These are phyloP conservation scores for Nakaseomyces glabratus DNA, from an alignment of 1,139 yeast species.

Conservation along the genomic window DNA sequence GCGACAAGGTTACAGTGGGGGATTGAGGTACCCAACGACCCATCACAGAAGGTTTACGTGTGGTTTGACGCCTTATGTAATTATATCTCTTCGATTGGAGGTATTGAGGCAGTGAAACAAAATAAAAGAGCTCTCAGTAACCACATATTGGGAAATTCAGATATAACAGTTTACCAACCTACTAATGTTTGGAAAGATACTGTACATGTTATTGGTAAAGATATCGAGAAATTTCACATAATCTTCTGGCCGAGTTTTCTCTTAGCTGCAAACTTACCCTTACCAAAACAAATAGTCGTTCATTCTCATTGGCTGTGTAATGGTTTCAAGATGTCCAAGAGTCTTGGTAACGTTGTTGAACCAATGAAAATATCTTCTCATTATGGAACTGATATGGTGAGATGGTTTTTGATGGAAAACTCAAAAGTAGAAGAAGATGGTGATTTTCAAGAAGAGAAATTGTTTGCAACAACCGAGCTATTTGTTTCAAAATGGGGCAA, in stretches of 20 bases:
- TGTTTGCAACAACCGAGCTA: slow-evolving; percentile 50
- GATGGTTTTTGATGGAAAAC: slow-evolving; percentile 70
- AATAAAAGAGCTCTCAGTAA: slow-evolving; percentile 18
- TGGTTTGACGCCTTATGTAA: slow-evolving; percentile 96
- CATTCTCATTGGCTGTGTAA: slow-evolving; percentile 93
- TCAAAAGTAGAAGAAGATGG: slow-evolving; percentile 71
- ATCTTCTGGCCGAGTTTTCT: slow-evolving; percentile 92
- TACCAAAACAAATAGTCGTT: slow-evolving; percentile 70
- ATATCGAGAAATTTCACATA: slow-evolving; percentile 79
- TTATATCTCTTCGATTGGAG: slow-evolving; percentile 70
- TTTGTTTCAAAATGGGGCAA: slow-evolving; percentile 81
- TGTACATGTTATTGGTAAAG: slow-evolving; percentile 84
- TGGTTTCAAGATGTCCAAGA: slow-evolving; percentile 89
- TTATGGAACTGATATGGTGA: slow-evolving; percentile 65
- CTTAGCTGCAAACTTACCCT: slow-evolving; percentile 65
- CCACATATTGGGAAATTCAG: slow-evolving; percentile 36
- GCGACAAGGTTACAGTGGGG: slow-evolving; percentile 78
- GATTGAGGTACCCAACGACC: slow-evolving; percentile 75
- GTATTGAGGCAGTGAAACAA: slow-evolving; percentile 33
- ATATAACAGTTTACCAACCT: slow-evolving; percentile 20
- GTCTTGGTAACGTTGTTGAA: slow-evolving; percentile 92
- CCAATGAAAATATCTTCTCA: slow-evolving; percentile 54
- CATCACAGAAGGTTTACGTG: slow-evolving; percentile 73
- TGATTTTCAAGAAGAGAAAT: slow-evolving; percentile 58
- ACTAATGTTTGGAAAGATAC: slow-evolving; percentile 32